Base-by-base conservation (phyloP, 129 eudicot genomes). In the Pittosporum tobira region DNA sequence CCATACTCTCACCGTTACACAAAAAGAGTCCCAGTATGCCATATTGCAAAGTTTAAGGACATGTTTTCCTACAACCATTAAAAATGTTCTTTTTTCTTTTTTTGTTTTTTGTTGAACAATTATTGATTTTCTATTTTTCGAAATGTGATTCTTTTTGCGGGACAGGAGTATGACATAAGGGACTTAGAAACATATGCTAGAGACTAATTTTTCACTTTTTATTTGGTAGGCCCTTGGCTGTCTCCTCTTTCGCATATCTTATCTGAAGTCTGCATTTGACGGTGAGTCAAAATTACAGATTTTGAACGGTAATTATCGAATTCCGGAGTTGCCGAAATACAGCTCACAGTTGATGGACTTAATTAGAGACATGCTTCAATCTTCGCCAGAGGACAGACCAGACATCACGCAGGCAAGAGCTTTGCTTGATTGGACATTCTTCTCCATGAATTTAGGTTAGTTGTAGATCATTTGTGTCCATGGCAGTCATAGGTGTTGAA, bases 381-480 rank as follows among this genome's bases (percentile, higher is more conserved):
- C 98, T 65, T 83, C 95, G 27, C 98, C 95, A 34, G 79, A 77
- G 25, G 73, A 68, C 82, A 75, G 99, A 84, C 99, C 99, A 74
- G 94, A 93, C 81, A 87, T 93, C 84, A 93, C 96, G 81, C 96
- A 87, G 94, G 99, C 94, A 93, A 93, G 94, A 75, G 65, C 90
- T 90, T 75, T 83, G 94, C 97, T 82, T 82, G 88, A 81, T 86
- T 78, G 89, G 94, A 80, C 87, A 86, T 85, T 83, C 84, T 82
- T 85, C 94, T 77, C 75, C 86, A 82, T 80, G 79, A 90, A 80
- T 70, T 80, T 83, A 78, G 91, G 94, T 83, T 93, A 81, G 94
- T 87, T 79, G 67, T 81, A 91, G 95, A 83, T 38, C 69, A 66
- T 61, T 62, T 51, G 68, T 68, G 66, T 66, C 65, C 73, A 73